A percentile compares a stretch with the other conserved stretches of the same genome.
phyloP scores from a whole-genome alignment of 2,329 filamentous ascomycete species.

The Endothia cerciana region DNA sequence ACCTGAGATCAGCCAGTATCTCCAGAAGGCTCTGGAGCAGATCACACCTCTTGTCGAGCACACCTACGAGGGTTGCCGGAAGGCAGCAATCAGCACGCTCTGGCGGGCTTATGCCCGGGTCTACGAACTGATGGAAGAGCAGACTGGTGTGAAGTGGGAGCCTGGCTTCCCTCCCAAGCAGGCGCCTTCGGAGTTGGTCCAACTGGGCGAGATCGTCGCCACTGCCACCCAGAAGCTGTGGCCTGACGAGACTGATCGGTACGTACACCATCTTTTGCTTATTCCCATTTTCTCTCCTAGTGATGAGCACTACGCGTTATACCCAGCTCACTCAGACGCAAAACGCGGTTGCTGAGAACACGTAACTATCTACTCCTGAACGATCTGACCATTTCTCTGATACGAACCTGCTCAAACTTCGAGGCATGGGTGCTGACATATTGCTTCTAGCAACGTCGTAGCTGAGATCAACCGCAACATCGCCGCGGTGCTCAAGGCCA shows the following conservation, averaged over 20 bases:
- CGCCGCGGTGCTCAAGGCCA: constrained; percentile 86
- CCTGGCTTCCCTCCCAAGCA: constrained; percentile 83
- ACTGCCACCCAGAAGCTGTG: constrained; percentile 83
- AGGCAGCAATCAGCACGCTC: constrained; percentile 86
- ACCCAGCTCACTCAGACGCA: constrained; percentile 99
- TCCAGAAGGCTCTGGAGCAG: constrained; percentile 84
- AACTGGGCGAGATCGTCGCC: constrained; percentile 84
- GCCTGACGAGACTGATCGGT: constrained; percentile 92
- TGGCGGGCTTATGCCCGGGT: constrained; percentile 94
- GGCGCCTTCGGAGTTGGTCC: constrained; percentile 75
- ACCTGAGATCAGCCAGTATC: constrained; percentile 75
- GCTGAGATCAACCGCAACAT: constrained; percentile 96
- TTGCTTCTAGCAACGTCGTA: constrained; percentile 70
- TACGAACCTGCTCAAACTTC: constrained; percentile 28
- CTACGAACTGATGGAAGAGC: constrained; percentile 83
- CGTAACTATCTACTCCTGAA: constrained; percentile 63
- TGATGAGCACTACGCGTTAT: constrained; percentile 93
- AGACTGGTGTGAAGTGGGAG: constrained; percentile 80
- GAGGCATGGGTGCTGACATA: constrained; percentile 47
- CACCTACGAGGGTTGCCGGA: constrained; percentile 89
- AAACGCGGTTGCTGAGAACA: constrained; percentile 86
- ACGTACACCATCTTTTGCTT: constrained; percentile 51
- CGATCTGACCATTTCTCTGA: constrained; percentile 37
- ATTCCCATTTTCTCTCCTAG: constrained; percentile 35
- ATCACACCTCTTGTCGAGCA: constrained; percentile 84